Evolutionary conservation across 179 eudicot genomes (phyloP).

Genomic region (Gypsophila paniculata): DNA sequence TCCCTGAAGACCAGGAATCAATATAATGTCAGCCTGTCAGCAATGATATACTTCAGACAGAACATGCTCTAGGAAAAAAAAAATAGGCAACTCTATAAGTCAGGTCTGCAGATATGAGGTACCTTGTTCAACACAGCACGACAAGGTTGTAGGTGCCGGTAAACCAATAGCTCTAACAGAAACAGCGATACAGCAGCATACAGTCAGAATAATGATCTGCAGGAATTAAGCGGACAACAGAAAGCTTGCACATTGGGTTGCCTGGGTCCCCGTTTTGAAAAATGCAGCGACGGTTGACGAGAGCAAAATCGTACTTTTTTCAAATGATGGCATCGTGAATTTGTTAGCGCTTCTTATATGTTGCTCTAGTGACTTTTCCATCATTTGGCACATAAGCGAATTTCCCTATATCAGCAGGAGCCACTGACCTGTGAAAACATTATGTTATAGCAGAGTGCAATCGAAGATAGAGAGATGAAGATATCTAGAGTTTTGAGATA

Average conservation of each 20-base stretch:
- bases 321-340: neutral
- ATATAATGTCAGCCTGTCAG: neutral
- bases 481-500: neutral
- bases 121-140: neutral
- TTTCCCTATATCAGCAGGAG: slow-evolving; percentile 27
- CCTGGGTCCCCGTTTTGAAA: neutral
- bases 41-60: neutral
- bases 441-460: neutral
- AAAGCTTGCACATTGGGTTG: neutral
- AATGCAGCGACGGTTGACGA: neutral
- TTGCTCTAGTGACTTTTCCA: slow-evolving; percentile 16
- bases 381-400: slow-evolving; percentile 24
- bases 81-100: neutral
- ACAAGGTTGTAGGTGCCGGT: neutral
- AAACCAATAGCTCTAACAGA: no score
- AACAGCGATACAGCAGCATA: neutral
- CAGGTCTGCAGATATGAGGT: slow-evolving; percentile 3
- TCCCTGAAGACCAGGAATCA: neutral
- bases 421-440: slow-evolving; percentile 19
- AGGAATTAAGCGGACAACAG: neutral
- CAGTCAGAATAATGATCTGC: neutral
- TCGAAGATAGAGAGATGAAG: neutral
- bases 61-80: neutral
- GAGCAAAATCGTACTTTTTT: neutral
- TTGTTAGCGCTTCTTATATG: slow-evolving; percentile 19